Evolutionary conservation across 2,329 filamentous ascomycete species (phyloP).

Genomic region (Paracorniculantispora psalliotae): DNA sequence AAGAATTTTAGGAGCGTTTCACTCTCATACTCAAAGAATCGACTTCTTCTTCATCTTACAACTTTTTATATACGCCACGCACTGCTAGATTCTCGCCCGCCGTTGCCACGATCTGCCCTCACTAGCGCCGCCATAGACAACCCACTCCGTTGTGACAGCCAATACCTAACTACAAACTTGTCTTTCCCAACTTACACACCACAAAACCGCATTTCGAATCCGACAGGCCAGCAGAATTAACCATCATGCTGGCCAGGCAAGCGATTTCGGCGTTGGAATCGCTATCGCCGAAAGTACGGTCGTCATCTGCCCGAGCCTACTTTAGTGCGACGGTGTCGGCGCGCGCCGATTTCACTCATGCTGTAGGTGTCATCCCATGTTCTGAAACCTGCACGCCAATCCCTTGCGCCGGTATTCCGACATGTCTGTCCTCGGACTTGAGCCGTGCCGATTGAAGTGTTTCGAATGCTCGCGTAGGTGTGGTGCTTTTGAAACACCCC

Average conservation of each 20-base stretch:
- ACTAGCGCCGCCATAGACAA: not conserved
- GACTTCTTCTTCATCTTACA: too few species aligned
- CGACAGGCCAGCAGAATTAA: not conserved
- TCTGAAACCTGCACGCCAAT: not conserved
- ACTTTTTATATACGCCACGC: too few species aligned
- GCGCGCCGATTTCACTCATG: conserved; percentile 41
- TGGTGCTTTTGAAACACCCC: conserved; percentile 2
- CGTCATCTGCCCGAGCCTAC: conserved; percentile 15
- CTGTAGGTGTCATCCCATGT: conserved; percentile 28
- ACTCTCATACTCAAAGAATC: too few species aligned
- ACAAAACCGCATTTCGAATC: not conserved
- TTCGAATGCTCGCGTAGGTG: not conserved
- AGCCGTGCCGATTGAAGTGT: not conserved
- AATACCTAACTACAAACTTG: not conserved
- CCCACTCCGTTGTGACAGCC: not conserved
- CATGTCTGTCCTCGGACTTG: not conserved
- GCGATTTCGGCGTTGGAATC: not conserved
- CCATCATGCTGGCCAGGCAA: conserved; percentile 2
- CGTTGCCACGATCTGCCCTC: not conserved
- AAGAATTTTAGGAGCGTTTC: too few species aligned
- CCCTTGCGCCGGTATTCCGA: not conserved
- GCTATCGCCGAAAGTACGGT: not conserved
- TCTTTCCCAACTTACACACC: conserved; percentile 3
- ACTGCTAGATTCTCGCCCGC: too few species aligned
- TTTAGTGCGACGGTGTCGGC: conserved; percentile 33